Percentiles rank a stretch among this genome's conserved stretches.
These are phyloP conservation scores for Erodium maritimum DNA, from an alignment of 345 rosid genomes.

Conservation along the genomic window DNA sequence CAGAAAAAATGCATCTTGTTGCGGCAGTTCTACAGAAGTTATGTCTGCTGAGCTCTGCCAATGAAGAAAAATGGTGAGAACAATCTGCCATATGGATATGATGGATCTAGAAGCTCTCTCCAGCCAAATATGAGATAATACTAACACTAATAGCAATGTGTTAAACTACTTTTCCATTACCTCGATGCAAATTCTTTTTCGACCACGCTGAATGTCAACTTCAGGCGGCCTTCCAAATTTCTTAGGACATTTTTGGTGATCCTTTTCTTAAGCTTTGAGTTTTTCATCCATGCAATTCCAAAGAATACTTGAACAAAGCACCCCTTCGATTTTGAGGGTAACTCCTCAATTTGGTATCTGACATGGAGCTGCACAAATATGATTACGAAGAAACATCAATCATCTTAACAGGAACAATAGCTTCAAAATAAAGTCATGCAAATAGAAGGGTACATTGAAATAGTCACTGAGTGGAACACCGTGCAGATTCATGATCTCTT, in stretches of 20 bases:
- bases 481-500: constrained; percentile 91
- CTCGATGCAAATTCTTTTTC: constrained; percentile 62
- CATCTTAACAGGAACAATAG: neutral
- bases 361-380: constrained; percentile 57
- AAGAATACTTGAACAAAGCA: constrained; percentile 46
- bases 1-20: neutral
- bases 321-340: constrained; percentile 39
- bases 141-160: neutral
- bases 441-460: constrained; percentile 76
- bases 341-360: constrained; percentile 68
- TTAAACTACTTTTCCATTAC: constrained; percentile 9
- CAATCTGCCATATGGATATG: neutral
- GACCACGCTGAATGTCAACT: constrained; percentile 41
- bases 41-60: neutral
- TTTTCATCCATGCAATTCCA: constrained; percentile 88
- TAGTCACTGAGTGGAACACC: constrained; percentile 89
- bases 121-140: neutral
- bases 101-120: neutral
- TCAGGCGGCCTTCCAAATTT: constrained; percentile 59
- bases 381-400: constrained; percentile 3
- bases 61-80: neutral
- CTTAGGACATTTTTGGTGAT: constrained; percentile 58
- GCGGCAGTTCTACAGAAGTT: neutral
- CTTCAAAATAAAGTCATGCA: neutral
- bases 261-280: constrained; percentile 65